These are phyloP conservation scores for Cadophora sp. DNA, from an alignment of 2,329 filamentous ascomycete species.

Conservation along the genomic window DNA sequence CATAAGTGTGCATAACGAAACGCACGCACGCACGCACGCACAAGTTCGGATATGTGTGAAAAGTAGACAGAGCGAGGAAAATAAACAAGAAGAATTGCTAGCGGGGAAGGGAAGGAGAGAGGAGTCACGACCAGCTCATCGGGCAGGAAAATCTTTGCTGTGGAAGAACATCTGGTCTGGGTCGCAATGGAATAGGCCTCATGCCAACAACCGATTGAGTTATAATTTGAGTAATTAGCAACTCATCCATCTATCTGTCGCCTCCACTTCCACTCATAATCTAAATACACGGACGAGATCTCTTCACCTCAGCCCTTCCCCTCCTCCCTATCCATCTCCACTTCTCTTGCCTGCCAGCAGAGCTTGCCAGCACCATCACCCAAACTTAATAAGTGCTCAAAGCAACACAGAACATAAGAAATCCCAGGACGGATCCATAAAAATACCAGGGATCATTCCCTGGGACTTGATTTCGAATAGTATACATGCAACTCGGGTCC, in stretches of 20 bases:
- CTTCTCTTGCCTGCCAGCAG: constrained; percentile 10
- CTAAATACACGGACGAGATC: constrained; percentile 8
- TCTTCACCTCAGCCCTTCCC: not conserved
- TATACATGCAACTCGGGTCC: constrained; percentile 2
- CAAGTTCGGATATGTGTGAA: not conserved
- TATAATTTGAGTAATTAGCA: not conserved
- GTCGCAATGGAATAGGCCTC: not conserved
- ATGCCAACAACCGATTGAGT: constrained; percentile 1
- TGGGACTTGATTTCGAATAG: not conserved
- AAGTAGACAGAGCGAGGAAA: not conserved
- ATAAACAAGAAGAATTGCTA: not conserved
- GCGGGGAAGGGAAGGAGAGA: not conserved
- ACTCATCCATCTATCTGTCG: not conserved
- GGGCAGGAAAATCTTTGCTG: not conserved
- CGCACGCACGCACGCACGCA: no score
- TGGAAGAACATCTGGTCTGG: not conserved
- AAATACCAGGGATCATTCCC: not conserved
- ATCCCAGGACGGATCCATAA: not conserved
- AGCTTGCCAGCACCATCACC: constrained; percentile 1
- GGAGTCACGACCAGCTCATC: not conserved
- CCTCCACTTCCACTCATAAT: not conserved
- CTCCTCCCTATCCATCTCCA: not conserved
- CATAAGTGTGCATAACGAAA: constrained; percentile 2
- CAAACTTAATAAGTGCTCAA: not conserved
- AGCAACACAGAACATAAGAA: not conserved